Conservation (phyloP, 129 eudicot genomes). For the Saussurea involucrata region DNA sequence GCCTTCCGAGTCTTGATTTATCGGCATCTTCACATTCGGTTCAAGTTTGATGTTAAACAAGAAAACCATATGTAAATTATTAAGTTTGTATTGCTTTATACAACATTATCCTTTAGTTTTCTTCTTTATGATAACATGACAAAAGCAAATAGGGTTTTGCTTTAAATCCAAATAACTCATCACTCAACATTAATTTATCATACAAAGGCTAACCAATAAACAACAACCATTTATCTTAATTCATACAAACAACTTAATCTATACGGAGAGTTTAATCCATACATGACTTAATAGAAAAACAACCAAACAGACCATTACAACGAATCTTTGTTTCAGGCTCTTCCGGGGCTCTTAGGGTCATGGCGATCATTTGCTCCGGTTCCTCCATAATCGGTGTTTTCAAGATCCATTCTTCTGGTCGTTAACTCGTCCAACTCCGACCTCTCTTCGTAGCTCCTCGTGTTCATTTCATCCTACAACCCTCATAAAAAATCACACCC, state of each 20-base stretch:
- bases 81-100: slow-evolving; percentile 34
- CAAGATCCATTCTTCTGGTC: slow-evolving; percentile 27
- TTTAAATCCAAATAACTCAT: neutral
- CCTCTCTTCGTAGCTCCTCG: neutral
- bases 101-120: slow-evolving; percentile 8
- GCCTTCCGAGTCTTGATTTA: slow-evolving; percentile 8
- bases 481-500: neutral
- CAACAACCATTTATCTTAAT: neutral
- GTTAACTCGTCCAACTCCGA: slow-evolving; percentile 3
- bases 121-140: slow-evolving; percentile 14
- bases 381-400: slow-evolving; percentile 31
- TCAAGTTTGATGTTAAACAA: slow-evolving; percentile 3
- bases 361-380: slow-evolving; percentile 33
- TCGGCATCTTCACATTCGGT: neutral
- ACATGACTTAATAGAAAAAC: neutral
- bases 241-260: neutral
- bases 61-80: slow-evolving; percentile 18
- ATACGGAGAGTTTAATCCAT: neutral
- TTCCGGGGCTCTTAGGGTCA: slow-evolving; percentile 28
- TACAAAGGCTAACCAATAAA: neutral
- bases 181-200: neutral
- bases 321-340: slow-evolving; percentile 10
- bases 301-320: neutral
- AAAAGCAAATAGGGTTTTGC: slow-evolving; percentile 13
- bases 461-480: slow-evolving; percentile 6